Base-by-base conservation (phyloP, 352 stramenopile species). In the Pelagophyceae sp. region DNA sequence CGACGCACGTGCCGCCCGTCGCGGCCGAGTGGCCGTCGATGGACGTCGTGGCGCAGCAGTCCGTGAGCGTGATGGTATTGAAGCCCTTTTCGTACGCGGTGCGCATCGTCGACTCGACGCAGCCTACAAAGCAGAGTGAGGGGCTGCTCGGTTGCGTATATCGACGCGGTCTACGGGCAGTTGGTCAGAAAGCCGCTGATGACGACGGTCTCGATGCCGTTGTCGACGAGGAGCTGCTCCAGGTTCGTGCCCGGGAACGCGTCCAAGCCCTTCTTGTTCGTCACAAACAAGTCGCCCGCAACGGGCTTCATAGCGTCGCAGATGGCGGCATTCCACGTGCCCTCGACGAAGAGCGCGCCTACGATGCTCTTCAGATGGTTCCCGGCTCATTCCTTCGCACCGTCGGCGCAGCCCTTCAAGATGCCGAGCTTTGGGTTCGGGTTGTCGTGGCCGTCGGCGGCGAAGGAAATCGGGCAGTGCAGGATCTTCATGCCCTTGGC, bases 81-180 rank as follows among this genome's bases (percentile, higher is more conserved):
- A 76, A 79, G 23, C 76, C 76, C 64, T 76, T 79, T 32, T 79
- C 76, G 75, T 76, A 79, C 0, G 76, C 76, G 11, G 76, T 64
- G 40, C 76, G 60, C 76, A 79, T 79, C 31, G 61, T 79, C 3
- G 32, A 65, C 64, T 79, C 76, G 25, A 79, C 76, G 40, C 76
- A 79, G n/a, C n/a, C n/a, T n/a, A n/a, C n/a, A n/a, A n/a, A n/a
- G n/a, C n/a, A n/a, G n/a, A n/a, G n/a, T n/a, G n/a, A n/a, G n/a
- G n/a, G n/a, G n/a, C n/a, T n/a, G n/a, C n/a, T n/a, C n/a, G n/a
- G n/a, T n/a, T n/a, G n/a, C n/a, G n/a, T n/a, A n/a, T n/a, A n/a
- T n/a, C n/a, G n/a, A n/a, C n/a, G n/a, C n/a, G n/a, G n/a, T n/a
- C n/a, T n/a, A n/a, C n/a, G n/a, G n/a, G 33, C 76, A 79, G 40